Evolutionary conservation across 441 rosid genomes (phyloP).

Genomic region (Syzygium malaccense): DNA sequence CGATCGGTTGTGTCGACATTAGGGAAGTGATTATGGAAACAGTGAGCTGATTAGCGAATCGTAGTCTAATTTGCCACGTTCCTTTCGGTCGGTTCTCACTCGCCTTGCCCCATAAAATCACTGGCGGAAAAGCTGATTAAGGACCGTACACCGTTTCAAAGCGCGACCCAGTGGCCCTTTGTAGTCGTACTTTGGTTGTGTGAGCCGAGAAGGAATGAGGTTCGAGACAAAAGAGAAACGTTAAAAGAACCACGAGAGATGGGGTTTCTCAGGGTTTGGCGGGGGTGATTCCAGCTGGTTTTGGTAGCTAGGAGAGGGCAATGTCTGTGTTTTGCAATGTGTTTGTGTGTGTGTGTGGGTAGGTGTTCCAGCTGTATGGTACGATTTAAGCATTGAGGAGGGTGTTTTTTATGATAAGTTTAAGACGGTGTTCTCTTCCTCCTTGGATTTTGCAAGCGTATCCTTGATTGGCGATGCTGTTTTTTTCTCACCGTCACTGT

Average conservation of each 20-base stretch:
- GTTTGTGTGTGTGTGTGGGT: neutral
- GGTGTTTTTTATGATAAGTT: neutral
- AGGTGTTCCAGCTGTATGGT: slow-evolving; percentile 31
- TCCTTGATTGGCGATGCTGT: slow-evolving; percentile 19
- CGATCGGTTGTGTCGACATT: neutral
- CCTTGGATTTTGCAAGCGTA: slow-evolving; percentile 16
- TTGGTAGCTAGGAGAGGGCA: neutral
- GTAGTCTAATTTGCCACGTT: neutral
- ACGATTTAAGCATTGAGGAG: slow-evolving; percentile 15
- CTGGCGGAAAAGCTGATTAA: slow-evolving; percentile 21
- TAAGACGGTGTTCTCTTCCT: neutral
- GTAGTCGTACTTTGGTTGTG: slow-evolving; percentile 13
- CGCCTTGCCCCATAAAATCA: neutral
- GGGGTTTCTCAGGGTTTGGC: slow-evolving; percentile 13
- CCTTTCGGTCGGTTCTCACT: neutral
- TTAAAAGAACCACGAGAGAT: neutral
- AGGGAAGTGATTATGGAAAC: neutral
- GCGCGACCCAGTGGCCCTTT: neutral
- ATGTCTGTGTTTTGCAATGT: neutral
- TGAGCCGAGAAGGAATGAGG: neutral
- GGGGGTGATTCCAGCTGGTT: neutral
- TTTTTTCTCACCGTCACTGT: slow-evolving; percentile 7
- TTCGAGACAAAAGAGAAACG: neutral
- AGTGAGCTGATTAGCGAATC: neutral
- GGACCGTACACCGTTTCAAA: neutral